These are phyloP conservation scores for Vickermania ingenoplastis DNA, from an alignment of 208 protist genomes.

Conservation along the genomic window DNA sequence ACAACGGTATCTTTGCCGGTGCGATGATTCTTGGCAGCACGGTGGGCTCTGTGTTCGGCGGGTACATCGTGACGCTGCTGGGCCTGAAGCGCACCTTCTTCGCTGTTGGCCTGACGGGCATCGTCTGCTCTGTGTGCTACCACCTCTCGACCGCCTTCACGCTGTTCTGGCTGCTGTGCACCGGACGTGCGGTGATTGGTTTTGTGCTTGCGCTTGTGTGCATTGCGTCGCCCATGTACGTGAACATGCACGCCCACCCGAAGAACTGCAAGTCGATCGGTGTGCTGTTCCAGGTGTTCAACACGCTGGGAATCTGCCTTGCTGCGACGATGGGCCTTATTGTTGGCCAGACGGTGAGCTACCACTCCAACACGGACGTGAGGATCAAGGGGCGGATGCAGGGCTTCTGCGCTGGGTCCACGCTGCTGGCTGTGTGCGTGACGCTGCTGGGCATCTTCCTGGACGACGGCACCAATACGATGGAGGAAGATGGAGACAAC, in stretches of 20 bases:
- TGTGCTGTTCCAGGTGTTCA: slow-evolving; percentile 38
- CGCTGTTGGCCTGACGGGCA: slow-evolving; percentile 20
- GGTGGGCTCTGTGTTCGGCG: slow-evolving; percentile 28
- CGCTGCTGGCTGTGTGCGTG: slow-evolving; percentile 17
- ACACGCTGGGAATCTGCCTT: slow-evolving; percentile 34
- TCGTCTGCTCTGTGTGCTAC: slow-evolving; percentile 20
- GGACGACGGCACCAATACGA: slow-evolving; percentile 7
- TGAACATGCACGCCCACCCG: slow-evolving; percentile 22
- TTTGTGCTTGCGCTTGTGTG: slow-evolving; percentile 26
- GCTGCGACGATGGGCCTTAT: slow-evolving; percentile 29
- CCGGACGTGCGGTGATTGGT: slow-evolving; percentile 41
- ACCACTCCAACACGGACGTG: slow-evolving; percentile 10
- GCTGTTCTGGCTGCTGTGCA: slow-evolving; percentile 38
- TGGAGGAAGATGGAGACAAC: slow-evolving; percentile 9
- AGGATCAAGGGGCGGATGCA: slow-evolving; percentile 31
- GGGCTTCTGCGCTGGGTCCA: slow-evolving; percentile 21
- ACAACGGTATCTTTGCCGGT: slow-evolving; percentile 42
- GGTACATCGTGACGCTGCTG: slow-evolving; percentile 19
- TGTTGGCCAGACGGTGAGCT: slow-evolving; percentile 22
- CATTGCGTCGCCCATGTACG: slow-evolving; percentile 33
- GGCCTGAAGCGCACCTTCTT: slow-evolving; percentile 34
- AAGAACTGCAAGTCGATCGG: slow-evolving; percentile 22
- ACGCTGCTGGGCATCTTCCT: slow-evolving; percentile 23
- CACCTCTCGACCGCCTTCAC: slow-evolving; percentile 21
- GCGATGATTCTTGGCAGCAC: slow-evolving; percentile 55